Evolutionary conservation across 2,329 filamentous ascomycete genomes (phyloP), one percentile per base, ranked within the genome.

Genomic region (Ascomycota sp.): DNA sequence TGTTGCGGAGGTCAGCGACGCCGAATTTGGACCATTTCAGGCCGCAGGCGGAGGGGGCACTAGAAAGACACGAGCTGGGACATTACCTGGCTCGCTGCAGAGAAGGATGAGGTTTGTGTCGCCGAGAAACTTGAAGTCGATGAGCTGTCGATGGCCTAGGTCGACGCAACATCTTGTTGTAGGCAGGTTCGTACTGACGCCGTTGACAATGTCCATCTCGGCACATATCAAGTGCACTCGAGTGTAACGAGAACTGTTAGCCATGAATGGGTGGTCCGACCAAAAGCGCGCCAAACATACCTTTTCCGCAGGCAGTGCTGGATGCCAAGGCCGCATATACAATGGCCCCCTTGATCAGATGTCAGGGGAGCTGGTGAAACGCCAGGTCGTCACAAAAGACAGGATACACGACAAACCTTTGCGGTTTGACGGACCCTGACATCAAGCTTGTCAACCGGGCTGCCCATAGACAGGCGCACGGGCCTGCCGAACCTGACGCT

Each of bases 41-140:
- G 9, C 20, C 8, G 8, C 11, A 21, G 17, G 20, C 9, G 13
- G 17, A 15, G 7, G 22, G 27, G 9, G 20, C 5, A 13, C 11
- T 3, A 19, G 5, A 17, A 4, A 7, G 13, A 36, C 39, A 25
- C 15, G 15, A 4, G 3, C 15, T 17, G 15, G 15, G 15, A 17
- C 15, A 17, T 17, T 42, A 58, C 61, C 54, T 40, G 43, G 17
- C 30, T 38, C 26, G 45, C 43, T 50, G 63, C 65, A 50, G 2
- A 83, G 59, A 2, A 79, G 39, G 31, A 82, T 56, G 2, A 83
- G 45, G 0, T 54, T 59, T 9, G 59, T 49, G 32, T 76, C 67
- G 40, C 75, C 61, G 26, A 79, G 59, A 41, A 83, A 81, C 43
- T 75, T 73, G 10, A 76, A 47, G 43, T 82, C 74, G 13, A 69